phyloP scores from a whole-genome alignment of 2,329 filamentous ascomycete species.

The Apiospora malaysiana region DNA sequence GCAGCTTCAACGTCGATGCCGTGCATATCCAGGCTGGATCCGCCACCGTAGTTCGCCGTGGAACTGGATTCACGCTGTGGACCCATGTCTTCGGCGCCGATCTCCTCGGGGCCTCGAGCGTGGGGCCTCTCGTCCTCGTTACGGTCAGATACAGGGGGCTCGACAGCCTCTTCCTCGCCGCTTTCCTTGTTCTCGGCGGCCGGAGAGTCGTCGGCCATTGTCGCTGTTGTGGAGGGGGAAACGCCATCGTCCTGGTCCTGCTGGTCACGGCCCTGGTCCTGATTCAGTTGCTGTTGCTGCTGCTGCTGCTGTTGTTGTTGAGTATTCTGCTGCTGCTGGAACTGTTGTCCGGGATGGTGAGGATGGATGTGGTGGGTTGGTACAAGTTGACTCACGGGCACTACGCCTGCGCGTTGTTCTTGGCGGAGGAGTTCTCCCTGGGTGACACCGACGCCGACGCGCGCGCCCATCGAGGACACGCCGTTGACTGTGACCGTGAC shows the following conservation, averaged over 20 bases:
- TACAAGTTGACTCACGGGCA: slow-evolving; percentile 68
- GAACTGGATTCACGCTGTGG: slow-evolving; percentile 60
- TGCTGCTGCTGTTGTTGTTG: slow-evolving; percentile 9
- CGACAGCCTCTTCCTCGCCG: slow-evolving; percentile 35
- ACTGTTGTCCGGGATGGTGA: slow-evolving; percentile 25
- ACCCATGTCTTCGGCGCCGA: slow-evolving; percentile 87
- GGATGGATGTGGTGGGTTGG: slow-evolving; percentile 44
- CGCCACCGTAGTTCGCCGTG: slow-evolving; percentile 45
- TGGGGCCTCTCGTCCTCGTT: slow-evolving; percentile 74
- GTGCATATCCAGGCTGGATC: slow-evolving; percentile 52
- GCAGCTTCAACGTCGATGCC: slow-evolving; percentile 67
- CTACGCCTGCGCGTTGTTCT: slow-evolving; percentile 82
- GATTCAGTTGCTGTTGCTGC: slow-evolving; percentile 21
- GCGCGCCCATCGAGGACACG: slow-evolving; percentile 59
- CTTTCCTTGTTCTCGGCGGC: slow-evolving; percentile 30
- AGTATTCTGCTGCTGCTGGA: slow-evolving; percentile 26
- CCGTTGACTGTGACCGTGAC: slow-evolving; percentile 79
- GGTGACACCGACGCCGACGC: slow-evolving; percentile 63
- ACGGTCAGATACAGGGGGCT: slow-evolving; percentile 46
- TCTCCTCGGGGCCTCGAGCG: slow-evolving; percentile 81
- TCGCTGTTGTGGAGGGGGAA: slow-evolving; percentile 30
- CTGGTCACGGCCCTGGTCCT: slow-evolving; percentile 17
- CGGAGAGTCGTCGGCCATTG: slow-evolving; percentile 28
- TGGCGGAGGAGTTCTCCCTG: slow-evolving; percentile 87
- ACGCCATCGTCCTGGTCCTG: slow-evolving; percentile 16